These are phyloP conservation scores for Volvox africanus DNA, from an alignment of 139 green algal species.

Conservation along the genomic window DNA sequence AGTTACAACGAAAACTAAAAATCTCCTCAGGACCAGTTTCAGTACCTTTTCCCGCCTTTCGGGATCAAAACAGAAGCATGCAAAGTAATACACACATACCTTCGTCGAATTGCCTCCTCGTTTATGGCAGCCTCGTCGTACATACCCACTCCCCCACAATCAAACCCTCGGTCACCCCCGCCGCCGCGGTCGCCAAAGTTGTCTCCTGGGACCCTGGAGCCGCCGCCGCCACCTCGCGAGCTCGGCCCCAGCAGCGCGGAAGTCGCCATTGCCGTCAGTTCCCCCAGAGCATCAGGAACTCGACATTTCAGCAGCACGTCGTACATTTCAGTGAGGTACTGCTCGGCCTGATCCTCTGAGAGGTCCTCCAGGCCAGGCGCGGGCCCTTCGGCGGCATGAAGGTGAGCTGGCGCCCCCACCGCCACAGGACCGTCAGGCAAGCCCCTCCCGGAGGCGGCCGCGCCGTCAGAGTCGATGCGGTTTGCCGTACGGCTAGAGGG, in stretches of 20 bases:
- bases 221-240: background rate
- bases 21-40: no score
- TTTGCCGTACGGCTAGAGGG: background rate
- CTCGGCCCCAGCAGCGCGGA: constrained; percentile 13
- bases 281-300: constrained; percentile 32
- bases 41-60: no score
- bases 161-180: background rate
- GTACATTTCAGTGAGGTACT: constrained; percentile 34
- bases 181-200: background rate
- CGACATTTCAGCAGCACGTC: constrained; percentile 6
- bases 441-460: background rate
- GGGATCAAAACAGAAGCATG: no score
- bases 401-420: background rate
- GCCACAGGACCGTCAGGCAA: background rate
- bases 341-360: background rate
- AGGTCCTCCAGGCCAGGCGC: background rate
- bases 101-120: background rate
- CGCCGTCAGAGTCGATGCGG: background rate
- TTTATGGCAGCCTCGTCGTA: background rate
- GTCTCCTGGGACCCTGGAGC: no score
- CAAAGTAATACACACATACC: background rate
- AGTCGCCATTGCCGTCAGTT: constrained; percentile 1
- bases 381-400: background rate
- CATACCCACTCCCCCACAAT: background rate
- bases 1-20: no score